phyloP scores from a whole-genome alignment of 805 yeast species.

The Suhomyces kilbournensis region DNA sequence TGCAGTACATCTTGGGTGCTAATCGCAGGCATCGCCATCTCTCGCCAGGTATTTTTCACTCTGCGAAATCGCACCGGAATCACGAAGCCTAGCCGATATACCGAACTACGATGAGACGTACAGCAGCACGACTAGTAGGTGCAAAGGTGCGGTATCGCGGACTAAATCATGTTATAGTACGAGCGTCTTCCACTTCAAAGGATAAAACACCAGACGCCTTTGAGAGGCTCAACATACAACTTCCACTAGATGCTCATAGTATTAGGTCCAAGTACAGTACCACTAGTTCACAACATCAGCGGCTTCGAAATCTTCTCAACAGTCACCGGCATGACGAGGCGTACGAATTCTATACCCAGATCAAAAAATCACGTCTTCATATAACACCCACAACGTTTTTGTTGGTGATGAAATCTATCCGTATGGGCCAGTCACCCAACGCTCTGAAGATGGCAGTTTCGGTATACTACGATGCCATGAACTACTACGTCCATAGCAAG shows the following conservation, averaged over 20 bases:
- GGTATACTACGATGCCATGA: conserved; percentile 7
- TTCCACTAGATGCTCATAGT: not conserved
- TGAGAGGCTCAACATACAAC: not conserved
- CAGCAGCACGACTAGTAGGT: not conserved
- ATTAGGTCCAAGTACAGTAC: not conserved
- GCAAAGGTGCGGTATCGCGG: not conserved
- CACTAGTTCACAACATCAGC: conserved; percentile 3
- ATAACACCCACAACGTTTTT: not conserved
- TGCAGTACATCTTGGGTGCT: conserved; percentile 2
- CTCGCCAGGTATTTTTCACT: not conserved
- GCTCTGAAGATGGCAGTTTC: conserved; percentile 7
- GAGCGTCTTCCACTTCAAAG: not conserved
- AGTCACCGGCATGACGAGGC: not conserved
- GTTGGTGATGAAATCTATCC: conserved; percentile 1
- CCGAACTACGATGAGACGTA: not conserved
- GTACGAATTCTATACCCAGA: not conserved
- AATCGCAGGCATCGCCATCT: not conserved
- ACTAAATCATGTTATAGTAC: not conserved
- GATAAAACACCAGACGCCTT: not conserved
- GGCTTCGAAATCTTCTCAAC: not conserved
- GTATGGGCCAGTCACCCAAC: not conserved
- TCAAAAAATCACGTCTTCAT: not conserved
- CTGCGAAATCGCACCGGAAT: not conserved
- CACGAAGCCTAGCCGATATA: too few species aligned
- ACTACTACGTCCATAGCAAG: conserved; percentile 6